Percentiles rank a stretch among this genome's conserved stretches.
phyloP scores from a whole-genome alignment of 1,284 basidiomycete species.

The Malassezia brasiliensis region DNA sequence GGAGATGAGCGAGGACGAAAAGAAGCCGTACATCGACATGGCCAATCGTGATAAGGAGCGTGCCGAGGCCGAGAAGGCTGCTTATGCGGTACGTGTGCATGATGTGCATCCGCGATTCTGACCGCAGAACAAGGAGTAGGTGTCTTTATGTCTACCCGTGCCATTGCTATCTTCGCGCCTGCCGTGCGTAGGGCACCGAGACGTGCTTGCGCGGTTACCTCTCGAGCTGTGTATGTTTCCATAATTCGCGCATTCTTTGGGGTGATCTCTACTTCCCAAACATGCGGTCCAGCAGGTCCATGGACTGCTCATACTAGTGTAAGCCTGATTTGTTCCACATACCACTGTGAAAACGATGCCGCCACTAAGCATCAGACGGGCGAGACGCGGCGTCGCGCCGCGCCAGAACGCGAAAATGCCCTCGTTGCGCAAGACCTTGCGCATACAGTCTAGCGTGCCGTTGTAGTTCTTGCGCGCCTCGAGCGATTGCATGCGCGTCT shows the following conservation, averaged over 20 bases:
- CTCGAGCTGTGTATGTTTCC: neutral
- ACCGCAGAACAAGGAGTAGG: constrained; percentile 12
- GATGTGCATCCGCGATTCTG: neutral
- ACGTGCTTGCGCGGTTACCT: neutral
- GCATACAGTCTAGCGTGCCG: constrained; percentile 82
- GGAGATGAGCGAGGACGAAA: constrained; percentile 69
- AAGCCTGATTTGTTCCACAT: constrained; percentile 53
- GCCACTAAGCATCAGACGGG: constrained; percentile 62
- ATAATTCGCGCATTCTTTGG: neutral
- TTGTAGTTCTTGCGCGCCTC: constrained; percentile 71
- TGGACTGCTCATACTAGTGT: constrained; percentile 15
- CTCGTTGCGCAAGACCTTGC: constrained; percentile 54
- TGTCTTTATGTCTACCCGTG: neutral
- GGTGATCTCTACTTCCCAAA: neutral
- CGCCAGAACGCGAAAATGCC: constrained; percentile 84
- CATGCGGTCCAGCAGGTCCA: constrained; percentile 13
- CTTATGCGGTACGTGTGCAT: constrained; percentile 53
- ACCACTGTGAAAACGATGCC: constrained; percentile 83
- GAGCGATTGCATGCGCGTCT: constrained; percentile 93
- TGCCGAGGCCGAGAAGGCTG: constrained; percentile 69
- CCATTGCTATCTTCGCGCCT: neutral
- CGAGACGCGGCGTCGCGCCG: constrained; percentile 61
- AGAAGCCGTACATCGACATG: constrained; percentile 86
- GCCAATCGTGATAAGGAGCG: constrained; percentile 75
- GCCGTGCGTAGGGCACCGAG: neutral